phyloP scores from a whole-genome alignment of 129 eudicot genomes.

The Rutidosis leptorrhynchoides region DNA sequence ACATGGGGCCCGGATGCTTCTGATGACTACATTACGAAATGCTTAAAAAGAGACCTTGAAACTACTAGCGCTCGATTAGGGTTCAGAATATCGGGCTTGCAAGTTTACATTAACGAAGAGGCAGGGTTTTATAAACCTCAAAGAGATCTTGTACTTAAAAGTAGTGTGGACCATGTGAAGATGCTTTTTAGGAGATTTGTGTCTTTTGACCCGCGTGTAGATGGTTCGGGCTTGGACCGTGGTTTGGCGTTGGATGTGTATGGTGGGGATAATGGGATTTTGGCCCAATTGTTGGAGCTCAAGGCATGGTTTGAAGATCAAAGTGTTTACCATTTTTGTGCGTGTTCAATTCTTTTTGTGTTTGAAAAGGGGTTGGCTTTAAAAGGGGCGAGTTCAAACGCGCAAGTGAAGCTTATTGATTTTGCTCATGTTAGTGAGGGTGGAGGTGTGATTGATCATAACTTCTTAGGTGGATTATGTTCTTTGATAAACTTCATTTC shows the following conservation, averaged over 20 bases:
- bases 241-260: slow-evolving; percentile 51
- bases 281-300: slow-evolving; percentile 69
- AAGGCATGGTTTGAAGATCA: slow-evolving; percentile 92
- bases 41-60: slow-evolving; percentile 59
- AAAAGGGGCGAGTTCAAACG: slow-evolving; percentile 33
- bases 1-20: slow-evolving; percentile 68
- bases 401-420: slow-evolving; percentile 69
- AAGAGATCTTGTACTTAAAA: slow-evolving; percentile 35
- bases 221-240: slow-evolving; percentile 34
- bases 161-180: slow-evolving; percentile 45
- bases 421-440: slow-evolving; percentile 78
- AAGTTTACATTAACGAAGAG: slow-evolving; percentile 40
- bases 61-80: slow-evolving; percentile 54
- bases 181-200: slow-evolving; percentile 54
- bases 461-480: slow-evolving; percentile 92
- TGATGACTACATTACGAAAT: slow-evolving; percentile 56
- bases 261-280: slow-evolving; percentile 66
- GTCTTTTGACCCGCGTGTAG: slow-evolving; percentile 34
- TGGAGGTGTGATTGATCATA: slow-evolving; percentile 72
- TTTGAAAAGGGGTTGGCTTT: slow-evolving; percentile 44
- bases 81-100: slow-evolving; percentile 69
- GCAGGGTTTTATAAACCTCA: slow-evolving; percentile 66
- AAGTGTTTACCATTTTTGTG: slow-evolving; percentile 59
- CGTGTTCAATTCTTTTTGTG: slow-evolving; percentile 68
- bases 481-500: slow-evolving; percentile 74